Base-by-base conservation (phyloP, 345 rosid genomes). In the Citrus maxima region DNA sequence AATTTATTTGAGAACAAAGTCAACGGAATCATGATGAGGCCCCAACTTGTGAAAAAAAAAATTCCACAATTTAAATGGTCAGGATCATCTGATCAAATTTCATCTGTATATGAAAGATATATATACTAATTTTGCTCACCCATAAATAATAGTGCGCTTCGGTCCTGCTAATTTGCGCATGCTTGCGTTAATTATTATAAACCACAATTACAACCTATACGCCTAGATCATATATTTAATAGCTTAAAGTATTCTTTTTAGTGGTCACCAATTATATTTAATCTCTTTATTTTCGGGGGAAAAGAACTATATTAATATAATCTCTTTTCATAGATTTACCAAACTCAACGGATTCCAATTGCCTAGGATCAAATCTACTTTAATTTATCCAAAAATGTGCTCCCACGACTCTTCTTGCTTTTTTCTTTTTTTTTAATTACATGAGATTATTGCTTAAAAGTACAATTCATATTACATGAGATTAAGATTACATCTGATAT, bases 151-250 rank as follows among this genome's bases (percentile, higher is more conserved):
- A 14, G 22, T 18, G 16, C 0, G 0, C 16, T 18, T 60, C 51
- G 78, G 21, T 70, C 28, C 38, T 56, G 24, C 27, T 40, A 55
- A 34, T 21, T 40, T 70, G 34, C 71, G 80, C 80, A 65, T 65
- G 77, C 74, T 42, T 77, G 74, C 70, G 51, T 32, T 40, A 35
- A 3, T 40, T 46, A 75, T 68, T 16, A 68, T 73, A 24, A 81
- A 78, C 66, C 30, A 73, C 27, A 56, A 62, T 75, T 70, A 37
- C 34, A 4, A 65, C 37, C 66, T 75, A 64, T 22, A 64, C 21
- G 30, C 70, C 70, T 64, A 28, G 13, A 64, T 46, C 12, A 46
- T 64, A 28, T 63, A 62, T 63, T 62, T 42, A 42, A 74, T 74
- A 2, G 38, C 12, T 27, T 19, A 72, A 7, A 58, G 7, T 18